These are phyloP conservation scores for Abortiporus biennis DNA, from an alignment of 1,284 basidiomycete genomes.

Conservation along the genomic window DNA sequence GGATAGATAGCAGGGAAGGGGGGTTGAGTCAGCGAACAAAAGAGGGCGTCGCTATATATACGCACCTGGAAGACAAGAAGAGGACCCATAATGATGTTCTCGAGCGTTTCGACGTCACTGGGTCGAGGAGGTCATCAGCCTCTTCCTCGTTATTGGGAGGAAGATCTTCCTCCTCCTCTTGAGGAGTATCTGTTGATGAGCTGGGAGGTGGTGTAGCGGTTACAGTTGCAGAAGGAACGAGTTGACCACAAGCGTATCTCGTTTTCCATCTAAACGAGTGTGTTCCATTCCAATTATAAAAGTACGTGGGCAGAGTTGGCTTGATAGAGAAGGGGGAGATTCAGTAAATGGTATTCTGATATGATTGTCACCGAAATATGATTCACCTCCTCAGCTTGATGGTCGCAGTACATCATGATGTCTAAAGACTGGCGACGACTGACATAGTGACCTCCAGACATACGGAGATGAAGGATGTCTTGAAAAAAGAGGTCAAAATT, in stretches of 20 bases:
- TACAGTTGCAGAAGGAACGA: constrained; percentile 4
- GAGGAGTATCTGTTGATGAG: too few species aligned
- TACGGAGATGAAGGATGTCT: constrained; percentile 32
- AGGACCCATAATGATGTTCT: constrained; percentile 17
- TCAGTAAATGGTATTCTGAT: not conserved
- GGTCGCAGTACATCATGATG: constrained; percentile 35
- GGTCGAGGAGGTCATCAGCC: constrained; percentile 4
- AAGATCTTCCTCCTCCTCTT: constrained; percentile 4
- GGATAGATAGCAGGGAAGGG: not conserved
- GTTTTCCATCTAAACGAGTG: constrained; percentile 29
- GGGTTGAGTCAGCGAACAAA: not conserved
- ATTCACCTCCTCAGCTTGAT: constrained; percentile 24
- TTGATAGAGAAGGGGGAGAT: constrained; percentile 10
- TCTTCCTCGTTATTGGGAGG: constrained; percentile 5
- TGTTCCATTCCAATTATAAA: constrained; percentile 25
- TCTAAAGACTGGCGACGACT: constrained; percentile 30
- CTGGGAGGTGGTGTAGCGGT: too few species aligned
- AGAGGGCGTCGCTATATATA: constrained; percentile 1
- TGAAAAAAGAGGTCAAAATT: not conserved
- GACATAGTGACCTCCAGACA: constrained; percentile 36
- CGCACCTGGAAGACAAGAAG: constrained; percentile 17
- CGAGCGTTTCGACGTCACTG: too few species aligned
- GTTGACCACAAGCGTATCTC: constrained; percentile 27
- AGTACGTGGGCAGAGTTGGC: constrained; percentile 24
- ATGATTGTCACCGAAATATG: not conserved